These are phyloP conservation scores for Durotheca rogersii DNA, from an alignment of 495 filamentous ascomycete genomes.

Conservation along the genomic window DNA sequence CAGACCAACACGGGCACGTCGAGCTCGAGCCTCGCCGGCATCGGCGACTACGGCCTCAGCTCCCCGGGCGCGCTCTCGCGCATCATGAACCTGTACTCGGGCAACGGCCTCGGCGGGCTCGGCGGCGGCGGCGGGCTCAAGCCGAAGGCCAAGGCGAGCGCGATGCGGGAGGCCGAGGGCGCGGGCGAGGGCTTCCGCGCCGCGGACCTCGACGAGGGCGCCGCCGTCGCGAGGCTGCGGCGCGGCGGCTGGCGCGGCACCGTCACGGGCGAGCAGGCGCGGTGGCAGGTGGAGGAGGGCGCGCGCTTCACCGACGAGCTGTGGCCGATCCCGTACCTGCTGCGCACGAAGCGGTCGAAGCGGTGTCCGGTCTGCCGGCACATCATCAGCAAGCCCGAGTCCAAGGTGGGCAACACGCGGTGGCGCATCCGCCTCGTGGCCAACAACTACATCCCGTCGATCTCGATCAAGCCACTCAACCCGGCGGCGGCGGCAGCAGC, in stretches of 20 bases:
- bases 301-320: conserved; percentile 63
- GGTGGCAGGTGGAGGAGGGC: conserved; percentile 54
- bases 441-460: conserved; percentile 80
- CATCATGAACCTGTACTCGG: conserved; percentile 89
- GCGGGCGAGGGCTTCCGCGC: conserved; percentile 66
- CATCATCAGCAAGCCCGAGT: conserved; percentile 93
- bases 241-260: conserved; percentile 45
- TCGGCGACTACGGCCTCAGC: conserved; percentile 64
- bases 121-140: conserved; percentile 60
- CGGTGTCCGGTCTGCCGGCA: conserved; percentile 90
- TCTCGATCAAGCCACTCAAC: conserved; percentile 66
- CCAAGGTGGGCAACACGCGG: conserved; percentile 78
- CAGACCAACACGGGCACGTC: conserved; percentile 63
- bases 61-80: conserved; percentile 80
- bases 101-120: conserved; percentile 54
- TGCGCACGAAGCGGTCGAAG: conserved; percentile 89
- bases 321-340: conserved; percentile 73
- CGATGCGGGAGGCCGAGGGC: conserved; percentile 77
- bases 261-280: conserved; percentile 36
- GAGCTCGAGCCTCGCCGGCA: conserved; percentile 53
- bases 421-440: conserved; percentile 90
- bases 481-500: conserved; percentile 34
- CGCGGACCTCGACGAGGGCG: conserved; percentile 52
- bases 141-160: conserved; percentile 61
- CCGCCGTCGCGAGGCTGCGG: conserved; percentile 48